These are phyloP conservation scores for Phytophthora ohioensis DNA, from an alignment of 352 stramenopile species.

Conservation along the genomic window DNA sequence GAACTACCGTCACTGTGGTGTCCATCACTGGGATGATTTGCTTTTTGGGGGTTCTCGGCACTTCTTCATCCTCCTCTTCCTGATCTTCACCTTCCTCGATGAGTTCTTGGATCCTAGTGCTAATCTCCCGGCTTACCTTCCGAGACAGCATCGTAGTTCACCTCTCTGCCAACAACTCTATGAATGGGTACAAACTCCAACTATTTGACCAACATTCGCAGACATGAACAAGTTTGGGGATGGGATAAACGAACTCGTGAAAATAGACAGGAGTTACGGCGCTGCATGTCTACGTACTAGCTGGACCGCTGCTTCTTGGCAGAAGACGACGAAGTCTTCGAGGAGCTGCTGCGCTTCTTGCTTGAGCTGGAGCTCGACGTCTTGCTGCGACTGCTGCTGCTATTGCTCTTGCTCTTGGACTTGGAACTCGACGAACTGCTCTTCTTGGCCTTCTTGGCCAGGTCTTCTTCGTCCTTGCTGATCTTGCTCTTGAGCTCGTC, in stretches of 20 bases:
- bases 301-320: conserved; percentile 77
- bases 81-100: conserved; percentile 37
- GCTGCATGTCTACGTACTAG: conserved; percentile 43
- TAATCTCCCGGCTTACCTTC: conserved; percentile 6
- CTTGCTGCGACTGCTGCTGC: conserved; percentile 58
- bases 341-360: conserved; percentile 80
- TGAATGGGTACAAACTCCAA: conserved; percentile 28
- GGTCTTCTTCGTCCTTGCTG: conserved; percentile 77
- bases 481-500: conserved; percentile 86
- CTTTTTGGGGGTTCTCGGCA: no score
- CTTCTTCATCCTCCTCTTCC: conserved; percentile 32
- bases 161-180: conserved; percentile 4
- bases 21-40: background rate
- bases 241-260: conserved; percentile 22
- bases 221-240: conserved; percentile 10
- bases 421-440: conserved; percentile 72
- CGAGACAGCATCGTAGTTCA: conserved; percentile 11
- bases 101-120: conserved; percentile 32
- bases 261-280: conserved; percentile 41
- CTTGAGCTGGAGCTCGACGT: conserved; percentile 66
- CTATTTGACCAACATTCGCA: conserved; percentile 16
- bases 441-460: conserved; percentile 85
- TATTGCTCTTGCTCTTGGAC: conserved; percentile 63
- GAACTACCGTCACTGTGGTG: background rate
- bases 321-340: conserved; percentile 57